Percentiles rank a stretch among this genome's conserved stretches.
Conservation (phyloP, 441 rosid genomes). For the Pelargonium cotyledonis region DNA sequence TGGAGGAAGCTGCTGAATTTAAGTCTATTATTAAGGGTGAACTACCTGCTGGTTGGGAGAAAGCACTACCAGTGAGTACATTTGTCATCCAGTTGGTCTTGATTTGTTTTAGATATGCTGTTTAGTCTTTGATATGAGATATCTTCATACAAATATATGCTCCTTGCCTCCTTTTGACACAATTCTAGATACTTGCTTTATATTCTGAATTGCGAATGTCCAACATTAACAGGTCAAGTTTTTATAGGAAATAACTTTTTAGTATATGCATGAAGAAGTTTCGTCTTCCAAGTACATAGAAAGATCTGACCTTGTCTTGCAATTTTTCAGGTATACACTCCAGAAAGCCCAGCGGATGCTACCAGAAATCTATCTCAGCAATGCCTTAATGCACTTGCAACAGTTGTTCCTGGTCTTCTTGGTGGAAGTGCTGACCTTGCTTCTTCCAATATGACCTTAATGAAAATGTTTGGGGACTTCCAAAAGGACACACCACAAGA, state of each 20-base stretch:
- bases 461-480: slow-evolving; percentile 80
- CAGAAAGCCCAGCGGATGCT: slow-evolving; percentile 75
- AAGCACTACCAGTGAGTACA: slow-evolving; percentile 90
- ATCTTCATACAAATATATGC: not conserved
- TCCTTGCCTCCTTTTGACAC: not conserved
- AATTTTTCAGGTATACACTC: slow-evolving; percentile 55
- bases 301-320: not conserved
- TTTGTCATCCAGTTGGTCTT: slow-evolving; percentile 8
- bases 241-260: not conserved
- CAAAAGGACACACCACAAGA: slow-evolving; percentile 80
- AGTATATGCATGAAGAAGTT: not conserved
- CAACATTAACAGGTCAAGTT: not conserved
- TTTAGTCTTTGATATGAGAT: not conserved
- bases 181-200: not conserved
- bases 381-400: slow-evolving; percentile 67
- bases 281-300: too few relatives aligned
- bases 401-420: slow-evolving; percentile 66
- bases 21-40: slow-evolving; percentile 74
- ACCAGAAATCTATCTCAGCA: slow-evolving; percentile 80
- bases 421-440: slow-evolving; percentile 97
- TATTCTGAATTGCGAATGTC: not conserved
- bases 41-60: slow-evolving; percentile 94
- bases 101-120: not conserved
- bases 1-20: slow-evolving; percentile 89
- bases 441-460: slow-evolving; percentile 83